These are phyloP conservation scores for Fusarium sarcochroum DNA, from an alignment of 2,329 filamentous ascomycete species.

Conservation along the genomic window DNA sequence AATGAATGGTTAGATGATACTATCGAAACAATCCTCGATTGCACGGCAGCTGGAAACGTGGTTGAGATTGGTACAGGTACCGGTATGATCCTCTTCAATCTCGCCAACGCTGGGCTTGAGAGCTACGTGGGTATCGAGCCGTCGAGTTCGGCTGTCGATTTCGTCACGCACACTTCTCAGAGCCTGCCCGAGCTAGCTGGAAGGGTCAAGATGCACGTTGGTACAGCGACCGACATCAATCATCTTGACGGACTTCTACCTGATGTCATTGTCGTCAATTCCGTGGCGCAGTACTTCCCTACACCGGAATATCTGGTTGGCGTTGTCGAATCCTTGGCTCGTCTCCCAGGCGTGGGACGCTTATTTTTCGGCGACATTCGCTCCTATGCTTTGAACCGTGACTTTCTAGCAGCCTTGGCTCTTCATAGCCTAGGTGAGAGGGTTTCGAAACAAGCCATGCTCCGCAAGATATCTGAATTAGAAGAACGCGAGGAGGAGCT, in stretches of 20 bases:
- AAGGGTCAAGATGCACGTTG: slow-evolving; percentile 36
- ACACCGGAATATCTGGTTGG: slow-evolving; percentile 41
- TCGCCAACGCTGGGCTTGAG: slow-evolving; percentile 26
- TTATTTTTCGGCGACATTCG: slow-evolving; percentile 46
- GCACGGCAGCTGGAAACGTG: slow-evolving; percentile 19
- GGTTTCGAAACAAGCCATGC: slow-evolving; percentile 12
- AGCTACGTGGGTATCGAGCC: slow-evolving; percentile 51
- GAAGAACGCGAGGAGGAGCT: slow-evolving; percentile 38
- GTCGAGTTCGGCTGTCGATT: slow-evolving; percentile 34
- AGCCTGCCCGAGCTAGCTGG: slow-evolving; percentile 13
- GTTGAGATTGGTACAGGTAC: slow-evolving; percentile 51
- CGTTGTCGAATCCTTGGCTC: slow-evolving; percentile 30
- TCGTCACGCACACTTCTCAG: slow-evolving; percentile 6
- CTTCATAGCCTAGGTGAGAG: slow-evolving; percentile 4
- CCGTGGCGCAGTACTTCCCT: slow-evolving; percentile 50
- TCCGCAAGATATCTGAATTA: slow-evolving; percentile 23
- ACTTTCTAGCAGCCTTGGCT: slow-evolving; percentile 34
- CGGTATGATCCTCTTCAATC: slow-evolving; percentile 53
- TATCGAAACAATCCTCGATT: slow-evolving; percentile 15
- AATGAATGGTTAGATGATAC: slow-evolving; percentile 53
- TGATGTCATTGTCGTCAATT: slow-evolving; percentile 47
- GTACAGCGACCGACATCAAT: slow-evolving; percentile 40
- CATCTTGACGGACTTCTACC: slow-evolving; percentile 12
- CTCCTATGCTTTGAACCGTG: slow-evolving; percentile 31
- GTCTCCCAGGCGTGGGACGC: background rate